Percentiles rank a stretch among this genome's conserved stretches.
These are phyloP conservation scores for Smittium culicis DNA, from an alignment of 371 early-diverging fungal species.

Conservation along the genomic window DNA sequence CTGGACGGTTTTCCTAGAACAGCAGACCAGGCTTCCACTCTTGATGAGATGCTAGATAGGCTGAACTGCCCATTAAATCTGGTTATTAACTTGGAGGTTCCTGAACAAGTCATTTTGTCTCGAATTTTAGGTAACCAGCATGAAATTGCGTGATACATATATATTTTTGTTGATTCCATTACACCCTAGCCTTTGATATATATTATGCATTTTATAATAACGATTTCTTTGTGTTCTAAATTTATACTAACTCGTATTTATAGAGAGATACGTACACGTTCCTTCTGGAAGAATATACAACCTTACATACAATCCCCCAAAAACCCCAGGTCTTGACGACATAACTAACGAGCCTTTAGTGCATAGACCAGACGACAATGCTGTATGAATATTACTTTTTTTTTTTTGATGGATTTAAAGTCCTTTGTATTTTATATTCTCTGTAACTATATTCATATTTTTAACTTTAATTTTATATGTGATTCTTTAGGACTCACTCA, in stretches of 20 bases:
- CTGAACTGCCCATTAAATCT: slow-evolving; percentile 53
- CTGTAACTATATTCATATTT: no score
- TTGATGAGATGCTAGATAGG: slow-evolving; percentile 47
- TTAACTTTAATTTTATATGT: slow-evolving; percentile 12
- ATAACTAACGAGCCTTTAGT: slow-evolving; percentile 80
- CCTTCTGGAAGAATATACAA: slow-evolving; percentile 89
- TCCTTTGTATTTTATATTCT: background rate
- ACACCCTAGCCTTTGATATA: no score
- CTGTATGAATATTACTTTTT: slow-evolving; percentile 38
- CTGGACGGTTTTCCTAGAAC: slow-evolving; percentile 97
- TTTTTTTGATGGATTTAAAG: slow-evolving; percentile 9
- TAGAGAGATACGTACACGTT: slow-evolving; percentile 87
- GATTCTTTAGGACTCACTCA: slow-evolving; percentile 52
- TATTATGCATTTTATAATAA: no score
- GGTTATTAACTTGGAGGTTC: slow-evolving; percentile 81
- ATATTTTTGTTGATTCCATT: no score
- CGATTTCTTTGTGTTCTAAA: no score
- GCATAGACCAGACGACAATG: slow-evolving; percentile 83
- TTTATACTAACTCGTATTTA: no score
- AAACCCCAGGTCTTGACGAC: slow-evolving; percentile 68
- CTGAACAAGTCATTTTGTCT: slow-evolving; percentile 74
- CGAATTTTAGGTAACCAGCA: no score
- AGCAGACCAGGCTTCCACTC: slow-evolving; percentile 61
- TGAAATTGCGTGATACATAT: no score
- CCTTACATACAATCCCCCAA: slow-evolving; percentile 84